Evolutionary conservation across 352 stramenopile species (phyloP).

Genomic region (Peronosclerospora sorghi): DNA sequence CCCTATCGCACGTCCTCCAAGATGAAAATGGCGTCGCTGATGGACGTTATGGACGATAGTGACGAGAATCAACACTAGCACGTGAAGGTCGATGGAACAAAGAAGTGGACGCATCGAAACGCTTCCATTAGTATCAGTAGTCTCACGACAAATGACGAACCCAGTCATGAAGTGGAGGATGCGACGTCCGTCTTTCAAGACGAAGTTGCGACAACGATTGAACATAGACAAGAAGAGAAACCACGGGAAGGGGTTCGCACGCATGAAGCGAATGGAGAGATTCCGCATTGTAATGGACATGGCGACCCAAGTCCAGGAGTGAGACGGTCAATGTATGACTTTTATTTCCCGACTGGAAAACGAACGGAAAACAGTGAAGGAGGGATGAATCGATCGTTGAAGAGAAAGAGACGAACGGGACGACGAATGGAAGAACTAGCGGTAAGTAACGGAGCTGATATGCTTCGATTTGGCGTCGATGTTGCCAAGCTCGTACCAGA

Average conservation of each 20-base stretch:
- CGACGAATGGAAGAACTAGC: conserved; percentile 10
- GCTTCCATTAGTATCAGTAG: conserved; percentile 15
- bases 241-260: not conserved
- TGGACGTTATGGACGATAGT: conserved; percentile 21
- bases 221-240: conserved; percentile 31
- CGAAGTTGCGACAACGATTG: conserved; percentile 24
- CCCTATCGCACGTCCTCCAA: conserved; percentile 11
- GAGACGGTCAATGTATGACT: conserved; percentile 38
- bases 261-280: conserved; percentile 4
- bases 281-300: conserved; percentile 12
- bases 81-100: conserved; percentile 29
- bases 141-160: conserved; percentile 6
- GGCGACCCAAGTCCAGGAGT: conserved; percentile 14
- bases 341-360: conserved; percentile 38
- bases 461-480: conserved; percentile 64
- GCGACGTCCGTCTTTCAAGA: not conserved
- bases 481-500: conserved; percentile 66
- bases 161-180: not conserved
- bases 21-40: conserved; percentile 44
- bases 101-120: conserved; percentile 4
- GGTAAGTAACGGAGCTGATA: conserved; percentile 29
- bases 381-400: conserved; percentile 22
- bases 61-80: conserved; percentile 34
- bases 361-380: conserved; percentile 8
- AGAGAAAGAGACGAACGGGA: conserved; percentile 32